These are phyloP conservation scores for Geopyxis carbonaria DNA, from an alignment of 495 filamentous ascomycete species.

Conservation along the genomic window DNA sequence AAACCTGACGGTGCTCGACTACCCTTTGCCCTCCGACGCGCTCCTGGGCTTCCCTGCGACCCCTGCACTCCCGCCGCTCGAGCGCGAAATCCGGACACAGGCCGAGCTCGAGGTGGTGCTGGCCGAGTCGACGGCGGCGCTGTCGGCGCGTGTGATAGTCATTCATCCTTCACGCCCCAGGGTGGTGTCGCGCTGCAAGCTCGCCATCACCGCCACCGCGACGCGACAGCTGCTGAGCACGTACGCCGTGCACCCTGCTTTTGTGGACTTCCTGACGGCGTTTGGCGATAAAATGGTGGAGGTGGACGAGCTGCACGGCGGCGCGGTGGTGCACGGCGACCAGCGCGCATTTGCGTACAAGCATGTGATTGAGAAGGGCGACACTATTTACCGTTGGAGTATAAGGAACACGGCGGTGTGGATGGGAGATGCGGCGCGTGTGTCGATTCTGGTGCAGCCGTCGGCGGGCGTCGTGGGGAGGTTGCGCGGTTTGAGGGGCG, in stretches of 20 bases:
- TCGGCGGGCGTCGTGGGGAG: slow-evolving; percentile 1
- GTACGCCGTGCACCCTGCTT: slow-evolving; percentile 14
- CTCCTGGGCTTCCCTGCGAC: too few relatives aligned
- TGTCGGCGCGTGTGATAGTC: too few relatives aligned
- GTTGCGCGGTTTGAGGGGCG: neutral
- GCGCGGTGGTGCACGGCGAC: slow-evolving; percentile 11
- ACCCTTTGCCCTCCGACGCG: too few relatives aligned
- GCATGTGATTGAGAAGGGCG: neutral
- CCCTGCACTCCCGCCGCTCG: too few relatives aligned
- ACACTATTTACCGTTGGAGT: neutral
- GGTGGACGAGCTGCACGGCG: slow-evolving; percentile 3
- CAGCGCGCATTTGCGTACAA: neutral
- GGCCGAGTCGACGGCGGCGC: too few relatives aligned
- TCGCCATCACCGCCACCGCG: slow-evolving; percentile 10
- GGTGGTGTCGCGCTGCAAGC: slow-evolving; percentile 10
- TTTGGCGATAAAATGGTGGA: slow-evolving; percentile 4
- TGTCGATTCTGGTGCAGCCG: slow-evolving; percentile 13
- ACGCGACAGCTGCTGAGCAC: slow-evolving; percentile 12
- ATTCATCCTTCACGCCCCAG: slow-evolving; percentile 7
- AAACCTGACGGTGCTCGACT: too few relatives aligned
- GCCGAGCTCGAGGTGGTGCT: too few relatives aligned
- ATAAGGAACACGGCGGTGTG: neutral
- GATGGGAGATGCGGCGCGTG: too few relatives aligned
- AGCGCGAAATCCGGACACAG: too few relatives aligned
- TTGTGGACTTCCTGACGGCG: slow-evolving; percentile 14